Base-by-base conservation (phyloP, 202 grass and related monocot genomes). In the Brachypodium distachyon region DNA sequence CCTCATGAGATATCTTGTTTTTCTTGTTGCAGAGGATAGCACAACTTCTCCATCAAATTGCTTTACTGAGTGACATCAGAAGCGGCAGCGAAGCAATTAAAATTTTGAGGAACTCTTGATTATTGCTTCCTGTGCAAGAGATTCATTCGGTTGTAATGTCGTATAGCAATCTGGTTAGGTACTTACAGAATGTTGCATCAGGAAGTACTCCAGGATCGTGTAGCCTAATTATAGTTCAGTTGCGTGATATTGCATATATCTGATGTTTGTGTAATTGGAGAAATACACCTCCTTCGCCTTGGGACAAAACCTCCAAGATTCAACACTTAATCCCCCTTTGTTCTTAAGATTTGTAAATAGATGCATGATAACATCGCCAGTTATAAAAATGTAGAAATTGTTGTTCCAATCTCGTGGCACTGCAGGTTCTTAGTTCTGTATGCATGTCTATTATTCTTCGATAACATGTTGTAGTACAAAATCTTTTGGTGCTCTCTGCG, bases 21-120 rank as follows among this genome's bases (percentile, higher is more conserved):
- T 62, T 10, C 1, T 16, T 84, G 68, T 26, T 49, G 61, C 76
- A 88, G 86, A 80, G 86, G 55, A 84, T 84, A 80, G 81, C 85
- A 0, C 85, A 87, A 44, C 81, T 84, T 42, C 61, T 88, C 38
- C 86, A 84, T 80, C 86, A 88, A 84, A 88, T 84, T 76, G 81
- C 76, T 76, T 63, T 84, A 62, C 68, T 80, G 69, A 84, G 76
- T 76, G 86, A 88, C 46, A 70, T 80, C 22, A 80, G 62, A 88
- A 62, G 70, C 4, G 23, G 81, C 21, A 61, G 62, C 9, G 80
- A 88, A 76, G 76, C 76, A 27, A 9, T 63, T 54, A 84, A 74
- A 78, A 76, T 83, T 26, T 74, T 80, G 51, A 83, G 68, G 18
- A 83, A 46, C 36, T 44, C 74, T 14, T 83, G 60, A 83, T 23